Base-by-base conservation (phyloP, 495 filamentous ascomycete genomes). In the Penicillium psychrofluorescens region DNA sequence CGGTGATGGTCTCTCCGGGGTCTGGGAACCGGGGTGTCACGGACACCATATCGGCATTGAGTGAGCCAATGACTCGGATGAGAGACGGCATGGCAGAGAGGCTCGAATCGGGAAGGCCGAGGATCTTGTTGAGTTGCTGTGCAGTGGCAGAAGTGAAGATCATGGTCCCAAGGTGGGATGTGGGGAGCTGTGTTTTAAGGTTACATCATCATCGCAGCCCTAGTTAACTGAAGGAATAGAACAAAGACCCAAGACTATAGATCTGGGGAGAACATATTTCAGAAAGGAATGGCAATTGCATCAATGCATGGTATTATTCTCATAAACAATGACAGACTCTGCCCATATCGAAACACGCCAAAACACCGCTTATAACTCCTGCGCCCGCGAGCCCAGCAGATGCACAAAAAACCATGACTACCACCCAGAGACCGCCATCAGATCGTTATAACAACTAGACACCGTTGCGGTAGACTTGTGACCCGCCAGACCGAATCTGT, bases 21-120 rank as follows among this genome's bases (percentile, higher is more conserved):
- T 69, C 62, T 2, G 92, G 92, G 46, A 95, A 74, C 33, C 92
- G 88, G 0, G 87, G 74, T 29, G 91, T 95, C 46, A 84, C 78
- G 33, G 88, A 88, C 35, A 94, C 83, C 46, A 96, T 81, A 69
- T 98, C 92, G 51, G 80, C 86, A 66, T 97, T 97, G 40, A 98
- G 81, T 36, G 90, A 95, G 52, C 92, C 92, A 45, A 98, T 80
- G 37, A 95, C 77, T 29, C 83, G 81, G 58, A 97, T 81, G 43
- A 65, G 68, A 27, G 76, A 69, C 11, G 67, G 57, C 67, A 74
- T 79, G 40, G 38, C 41, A 33, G 35, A 38, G 6, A 38, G 36
- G 9, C 22, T 22, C 22, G 22, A 6, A 22, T 22, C 6, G 22
- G 22, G 22, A 22, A 4, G 22, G 22, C 22, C 22, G 22, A 3